Evolutionary conservation across 192 early-diverging fungal genomes (phyloP).

Genomic region (Rhizophagus sp.): DNA sequence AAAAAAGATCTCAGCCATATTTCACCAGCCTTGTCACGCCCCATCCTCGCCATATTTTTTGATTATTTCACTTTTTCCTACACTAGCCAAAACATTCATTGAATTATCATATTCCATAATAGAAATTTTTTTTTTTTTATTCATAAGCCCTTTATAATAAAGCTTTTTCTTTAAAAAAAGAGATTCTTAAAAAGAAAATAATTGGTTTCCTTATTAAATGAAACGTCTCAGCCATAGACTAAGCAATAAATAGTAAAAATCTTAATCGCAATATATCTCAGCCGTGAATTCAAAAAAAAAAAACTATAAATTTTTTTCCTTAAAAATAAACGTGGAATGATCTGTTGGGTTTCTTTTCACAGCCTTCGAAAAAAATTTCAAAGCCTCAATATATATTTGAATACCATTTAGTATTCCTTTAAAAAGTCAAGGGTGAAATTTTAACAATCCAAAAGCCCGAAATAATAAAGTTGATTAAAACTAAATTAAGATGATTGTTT

Average conservation of each 20-base stretch:
- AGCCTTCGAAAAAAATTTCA: not conserved
- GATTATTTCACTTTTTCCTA: too few species aligned
- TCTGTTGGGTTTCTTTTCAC: not conserved
- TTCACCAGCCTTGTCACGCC: not conserved
- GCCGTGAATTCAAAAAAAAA: not conserved
- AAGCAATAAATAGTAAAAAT: not conserved
- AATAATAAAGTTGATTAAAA: not conserved
- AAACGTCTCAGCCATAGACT: not conserved
- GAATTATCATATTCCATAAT: not conserved
- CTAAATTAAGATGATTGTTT: not conserved
- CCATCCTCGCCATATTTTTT: not conserved
- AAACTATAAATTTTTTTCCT: too few species aligned
- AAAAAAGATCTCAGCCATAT: not conserved
- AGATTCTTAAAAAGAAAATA: not conserved
- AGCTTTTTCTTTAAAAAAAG: too few species aligned
- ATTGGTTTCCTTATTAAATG: not conserved
- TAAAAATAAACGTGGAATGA: not conserved
- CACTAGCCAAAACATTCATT: not conserved
- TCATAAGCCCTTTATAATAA: not conserved
- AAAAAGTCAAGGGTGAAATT: too few species aligned
- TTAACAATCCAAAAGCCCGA: not conserved
- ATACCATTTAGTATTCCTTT: not conserved
- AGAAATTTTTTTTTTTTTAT: too few species aligned
- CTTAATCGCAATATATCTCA: not conserved
- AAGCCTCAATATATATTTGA: not conserved